Base-by-base conservation (phyloP, 2,329 filamentous ascomycete species). In the Penicillium sp. region DNA sequence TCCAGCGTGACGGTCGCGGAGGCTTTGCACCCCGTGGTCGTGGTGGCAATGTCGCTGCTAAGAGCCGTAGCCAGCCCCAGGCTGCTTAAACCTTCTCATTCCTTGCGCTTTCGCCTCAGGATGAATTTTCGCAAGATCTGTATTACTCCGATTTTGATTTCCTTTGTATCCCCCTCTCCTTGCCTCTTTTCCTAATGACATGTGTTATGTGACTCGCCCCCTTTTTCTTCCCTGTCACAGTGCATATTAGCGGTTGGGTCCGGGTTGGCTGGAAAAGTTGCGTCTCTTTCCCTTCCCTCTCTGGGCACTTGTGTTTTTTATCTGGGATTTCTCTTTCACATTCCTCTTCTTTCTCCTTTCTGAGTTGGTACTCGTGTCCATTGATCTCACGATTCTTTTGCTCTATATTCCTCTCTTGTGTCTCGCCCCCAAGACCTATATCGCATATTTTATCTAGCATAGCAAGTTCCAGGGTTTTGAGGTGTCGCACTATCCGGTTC, bases 1-100 rank as follows among this genome's bases (percentile, higher is more conserved):
- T 85, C 70, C 73, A 77, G 43, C 79, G 83, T 39, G 83, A 84
- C 42, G 75, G 81, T 31, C 81, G 86, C 56, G 84, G 86, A 49
- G 79, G 80, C 41, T 80, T 80, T 54, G 72, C 76, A 57, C 72
- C 80, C 50, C 79, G 81, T 45, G 78, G 80, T 41, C 80, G 85
- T 52, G 82, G 84, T 49, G 72, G 76, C 53, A 79, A 77, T 51
- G 76, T 67, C 39, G 63, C 69, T 33, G 59, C 65, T 43, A 70
- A 71, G 58, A 65, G 63, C 44, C 70, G 72, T 52, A 70, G 63
- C 54, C 69, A 72, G 50, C 42, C 69, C 34, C 70, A 71, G 48
- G 58, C 69, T 39, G 68, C 67, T 50, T 73, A 62, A 67, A 48
- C 30, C 20, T 15, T 21, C 13, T 27, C 32, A 17, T 33, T 23